Percentiles rank a stretch among this genome's conserved stretches.
Evolutionary conservation across 1,284 basidiomycete genomes (phyloP).

Genomic region (Bondarzewia mesenterica): DNA sequence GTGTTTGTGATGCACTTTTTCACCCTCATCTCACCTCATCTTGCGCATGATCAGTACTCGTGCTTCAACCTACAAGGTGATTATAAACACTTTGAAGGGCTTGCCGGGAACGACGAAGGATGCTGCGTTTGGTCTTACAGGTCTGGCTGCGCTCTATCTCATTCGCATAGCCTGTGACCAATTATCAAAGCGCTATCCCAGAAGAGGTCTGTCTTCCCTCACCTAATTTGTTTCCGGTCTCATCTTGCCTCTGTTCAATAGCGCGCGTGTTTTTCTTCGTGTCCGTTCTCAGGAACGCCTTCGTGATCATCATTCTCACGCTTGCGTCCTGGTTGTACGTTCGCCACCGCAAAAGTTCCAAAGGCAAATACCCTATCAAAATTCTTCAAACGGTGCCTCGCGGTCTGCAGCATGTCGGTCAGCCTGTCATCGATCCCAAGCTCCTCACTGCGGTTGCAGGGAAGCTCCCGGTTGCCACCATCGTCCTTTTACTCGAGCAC

Average conservation of each 20-base stretch:
- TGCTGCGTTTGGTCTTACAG: conserved; percentile 85
- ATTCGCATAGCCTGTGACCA: conserved; percentile 63
- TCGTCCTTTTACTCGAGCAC: conserved; percentile 93
- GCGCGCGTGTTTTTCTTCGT: conserved; percentile 87
- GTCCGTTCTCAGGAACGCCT: conserved; percentile 78
- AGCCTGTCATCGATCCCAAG: conserved; percentile 55
- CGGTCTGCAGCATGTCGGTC: conserved; percentile 74
- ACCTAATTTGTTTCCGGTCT: not conserved
- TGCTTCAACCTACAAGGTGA: conserved; percentile 78
- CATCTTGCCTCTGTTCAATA: conserved; percentile 18
- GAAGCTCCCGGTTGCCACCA: conserved; percentile 87
- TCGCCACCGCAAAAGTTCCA: conserved; percentile 46
- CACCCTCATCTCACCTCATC: conserved; percentile 2
- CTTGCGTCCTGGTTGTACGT: conserved; percentile 81
- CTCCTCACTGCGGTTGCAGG: conserved; percentile 68
- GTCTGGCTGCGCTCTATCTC: conserved; percentile 66
- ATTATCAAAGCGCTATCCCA: conserved; percentile 62
- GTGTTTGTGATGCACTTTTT: conserved; percentile 19
- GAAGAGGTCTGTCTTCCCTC: conserved; percentile 43
- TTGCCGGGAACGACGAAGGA: conserved; percentile 69
- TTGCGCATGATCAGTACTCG: conserved; percentile 50
- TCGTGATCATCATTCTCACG: conserved; percentile 81
- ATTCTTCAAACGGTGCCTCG: conserved; percentile 81
- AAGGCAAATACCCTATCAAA: conserved; percentile 77
- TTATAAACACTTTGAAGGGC: conserved; percentile 88